Evolutionary conservation across 2,329 filamentous ascomycete genomes (phyloP), one percentile per base, ranked within the genome.

Genomic region (Clonostachys byssicola): DNA sequence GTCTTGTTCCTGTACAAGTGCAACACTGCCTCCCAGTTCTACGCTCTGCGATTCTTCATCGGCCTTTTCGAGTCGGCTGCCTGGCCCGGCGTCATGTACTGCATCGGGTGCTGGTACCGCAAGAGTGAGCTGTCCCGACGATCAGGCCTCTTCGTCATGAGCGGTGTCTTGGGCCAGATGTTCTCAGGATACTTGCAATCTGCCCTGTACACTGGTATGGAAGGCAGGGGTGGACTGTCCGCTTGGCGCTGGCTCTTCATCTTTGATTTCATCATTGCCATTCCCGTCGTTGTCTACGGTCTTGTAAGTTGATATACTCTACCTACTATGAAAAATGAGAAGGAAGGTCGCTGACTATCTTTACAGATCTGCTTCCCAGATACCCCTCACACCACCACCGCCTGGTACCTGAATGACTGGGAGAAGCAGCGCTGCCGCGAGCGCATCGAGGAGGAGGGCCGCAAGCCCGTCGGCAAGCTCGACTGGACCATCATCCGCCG

Each of bases 381-480:
- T 46, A 73, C 68, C 0, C 71, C 72, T 1, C 58, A 70, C 46
- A 68, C 59, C 2, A 72, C 68, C 0, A 59, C 54, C 2, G 71
- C 71, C 0, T 71, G 66, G 47, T 75, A 67, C 43, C 56, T 74
- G 18, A 70, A 58, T 60, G 66, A 67, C 1, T 63, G 83, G 52
- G 87, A 92, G 62, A 75, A 77, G 20, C 72, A 80, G 47, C 76
- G 85, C 38, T 83, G 88, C 51, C 72, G 78, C 13, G 77, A 85
- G 42, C 78, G 87, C 52, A 92, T 92, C 59, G 77, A 86, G 53
- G 77, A 82, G 46, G 70, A 72, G 40, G 70, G 68, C 16, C 62
- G 67, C 43, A 61, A 58, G 43, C 67, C 67, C 4, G 51, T 56
- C 3, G 64, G 65, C 2, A 66, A 66, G 51, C 57, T 70, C 46